Conservation (phyloP, 192 early-diverging fungal genomes). For the Coemansia sp. region DNA sequence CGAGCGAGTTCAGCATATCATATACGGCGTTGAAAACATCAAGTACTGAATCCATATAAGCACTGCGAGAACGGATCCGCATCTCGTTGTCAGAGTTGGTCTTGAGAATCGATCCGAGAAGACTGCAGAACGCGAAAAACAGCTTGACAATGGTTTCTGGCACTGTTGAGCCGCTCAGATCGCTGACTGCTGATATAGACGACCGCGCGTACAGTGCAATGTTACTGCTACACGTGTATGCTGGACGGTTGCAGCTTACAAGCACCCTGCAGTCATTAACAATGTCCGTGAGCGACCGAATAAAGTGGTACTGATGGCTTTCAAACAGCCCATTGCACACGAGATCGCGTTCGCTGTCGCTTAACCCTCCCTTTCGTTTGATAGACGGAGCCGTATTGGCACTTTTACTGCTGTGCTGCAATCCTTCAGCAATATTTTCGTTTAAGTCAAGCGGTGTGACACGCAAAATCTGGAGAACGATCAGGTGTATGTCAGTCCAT, state of each 20-base stretch:
- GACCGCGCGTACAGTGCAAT: conserved; percentile 33
- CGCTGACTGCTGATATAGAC: conserved; percentile 20
- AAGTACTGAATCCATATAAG: conserved; percentile 25
- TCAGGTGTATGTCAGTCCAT: conserved; percentile 13
- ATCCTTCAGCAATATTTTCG: conserved; percentile 6
- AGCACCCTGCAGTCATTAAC: conserved; percentile 42
- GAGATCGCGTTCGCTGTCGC: conserved; percentile 35
- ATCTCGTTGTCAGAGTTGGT: conserved; percentile 16
- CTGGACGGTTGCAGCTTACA: conserved; percentile 37
- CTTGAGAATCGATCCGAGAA: conserved; percentile 44
- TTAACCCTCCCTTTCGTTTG: conserved; percentile 2
- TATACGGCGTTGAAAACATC: conserved; percentile 41
- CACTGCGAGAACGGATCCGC: conserved; percentile 10
- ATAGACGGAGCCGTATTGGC: background rate
- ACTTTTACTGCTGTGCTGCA: background rate
- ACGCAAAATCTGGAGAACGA: conserved; percentile 27
- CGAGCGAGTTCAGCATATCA: conserved; percentile 45
- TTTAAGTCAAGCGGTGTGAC: conserved; percentile 14
- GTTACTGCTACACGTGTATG: conserved; percentile 35
- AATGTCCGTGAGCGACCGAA: conserved; percentile 22
- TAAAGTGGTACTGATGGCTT: conserved; percentile 24
- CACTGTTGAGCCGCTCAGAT: conserved; percentile 5
- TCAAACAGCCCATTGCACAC: conserved; percentile 41
- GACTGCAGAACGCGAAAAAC: conserved; percentile 46
- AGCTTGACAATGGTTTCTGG: conserved; percentile 38